Conservation (phyloP, 1,139 yeast species). For the Hansenula anomala region DNA sequence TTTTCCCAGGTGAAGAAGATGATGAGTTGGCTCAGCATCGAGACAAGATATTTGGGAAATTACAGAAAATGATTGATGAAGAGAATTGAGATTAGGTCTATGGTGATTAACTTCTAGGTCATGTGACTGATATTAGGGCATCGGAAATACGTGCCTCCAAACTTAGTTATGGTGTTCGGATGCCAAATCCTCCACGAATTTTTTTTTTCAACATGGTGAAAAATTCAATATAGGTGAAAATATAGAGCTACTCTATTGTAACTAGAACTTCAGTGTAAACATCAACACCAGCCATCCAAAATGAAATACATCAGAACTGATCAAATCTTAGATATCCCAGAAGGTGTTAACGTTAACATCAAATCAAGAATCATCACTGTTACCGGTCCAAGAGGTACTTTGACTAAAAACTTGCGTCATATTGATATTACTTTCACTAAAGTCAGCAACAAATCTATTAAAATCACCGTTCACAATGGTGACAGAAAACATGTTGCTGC, state of each 20-base stretch:
- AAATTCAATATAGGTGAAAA: constrained; percentile 1
- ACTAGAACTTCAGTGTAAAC: background rate
- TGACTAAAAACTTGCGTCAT: constrained; percentile 90
- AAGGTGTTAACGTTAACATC: constrained; percentile 87
- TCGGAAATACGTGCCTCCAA: no score
- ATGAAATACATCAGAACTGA: constrained; percentile 65
- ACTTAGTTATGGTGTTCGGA: background rate
- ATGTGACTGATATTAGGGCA: background rate
- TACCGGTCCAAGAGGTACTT: constrained; percentile 97
- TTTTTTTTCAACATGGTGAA: background rate
- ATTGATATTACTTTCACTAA: constrained; percentile 89
- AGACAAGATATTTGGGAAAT: constrained; percentile 53
- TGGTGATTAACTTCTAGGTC: background rate
- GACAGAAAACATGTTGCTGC: constrained; percentile 99
- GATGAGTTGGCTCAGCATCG: constrained; percentile 61
- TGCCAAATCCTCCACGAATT: background rate
- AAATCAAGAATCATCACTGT: constrained; percentile 90
- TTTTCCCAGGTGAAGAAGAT: constrained; percentile 49
- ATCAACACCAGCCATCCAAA: constrained; percentile 2
- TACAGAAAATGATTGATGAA: constrained; percentile 45
- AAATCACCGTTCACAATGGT: constrained; percentile 95
- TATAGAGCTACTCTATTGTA: background rate
- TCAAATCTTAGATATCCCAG: constrained; percentile 89
- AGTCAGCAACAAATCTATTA: constrained; percentile 61
- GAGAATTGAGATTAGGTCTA: background rate